Evolutionary conservation across 2,329 filamentous ascomycete genomes (phyloP), one percentile per base, ranked within the genome.

Genomic region (Fusarium beomiforme): DNA sequence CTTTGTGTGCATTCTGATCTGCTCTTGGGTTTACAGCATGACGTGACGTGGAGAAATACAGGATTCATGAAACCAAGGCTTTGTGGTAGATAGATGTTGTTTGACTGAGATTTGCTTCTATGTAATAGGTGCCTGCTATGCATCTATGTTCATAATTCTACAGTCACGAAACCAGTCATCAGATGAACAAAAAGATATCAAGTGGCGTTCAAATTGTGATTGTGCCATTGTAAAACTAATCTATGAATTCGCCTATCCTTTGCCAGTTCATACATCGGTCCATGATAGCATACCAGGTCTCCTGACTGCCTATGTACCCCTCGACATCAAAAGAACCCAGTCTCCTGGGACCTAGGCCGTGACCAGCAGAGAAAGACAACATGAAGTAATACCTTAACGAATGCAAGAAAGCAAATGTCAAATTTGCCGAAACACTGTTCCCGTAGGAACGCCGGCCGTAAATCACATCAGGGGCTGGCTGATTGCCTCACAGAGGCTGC

Each of bases 211-310:
- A 72, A 72, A 73, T 72, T 72, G 63, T 71, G 58, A 68, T 72
- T 79, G 75, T 73, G 77, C 77, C 75, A 77, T 74, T 72, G 74
- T 67, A 74, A 75, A 77, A 74, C 77, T 79, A 78, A 37, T 76
- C 72, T 75, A 72, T 75, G 74, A 64, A 76, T 69, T 44, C 61
- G 56, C 46, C 54, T 59, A 59, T 54, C 62, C 58, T 58, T 43
- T 60, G 49, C 63, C 44, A 63, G 59, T 51, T 44, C 46, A 46
- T 57, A 54, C 55, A 47, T 53, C 44, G 64, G 64, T 49, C 56
- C 57, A 65, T 54, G 64, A 44, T 39, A 34, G 49, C 41, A 61
- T 58, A 42, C n/a, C 41, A 59, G 47, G 62, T 55, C 50, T 58
- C 42, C 51, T 42, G 43, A 49, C 53, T 56, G 56, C 36, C 46